Evolutionary conservation across 2,329 filamentous ascomycete species (phyloP), one percentile per base, ranked within the genome.

Genomic region (Pestalotiopsis sp.): DNA sequence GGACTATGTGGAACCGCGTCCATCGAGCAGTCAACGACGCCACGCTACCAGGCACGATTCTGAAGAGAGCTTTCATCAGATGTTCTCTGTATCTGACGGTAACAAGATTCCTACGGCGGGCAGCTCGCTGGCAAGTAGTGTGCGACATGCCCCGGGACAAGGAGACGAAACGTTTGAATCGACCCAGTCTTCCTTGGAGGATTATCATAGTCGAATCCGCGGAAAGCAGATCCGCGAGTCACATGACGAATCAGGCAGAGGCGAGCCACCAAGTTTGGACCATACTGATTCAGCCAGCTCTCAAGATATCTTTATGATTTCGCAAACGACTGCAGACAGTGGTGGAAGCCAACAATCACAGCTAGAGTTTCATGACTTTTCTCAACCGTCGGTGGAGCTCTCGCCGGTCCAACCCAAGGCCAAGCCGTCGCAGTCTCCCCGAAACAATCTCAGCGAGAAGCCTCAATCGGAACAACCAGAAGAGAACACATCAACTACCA

Each of bases 71-170:
- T 87, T 88, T 67, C 80, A 77, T 9, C 86, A 88, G 65, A 84
- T 90, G 76, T 90, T 90, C 72, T 89, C 87, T 17, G 83, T 87
- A 3, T 90, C 89, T 0, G 84, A 85, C 69, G 81, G 81, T 0
- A 82, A 84, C 20, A 81, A 81, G 14, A 79, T 81, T 63, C 71
- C 80, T n/a, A 79, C 80, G 0, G 78, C 78, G 3, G 74, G 81
- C 4, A 76, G 73, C 38, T 83, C 82, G 0, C 81, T 81, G 9
- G 76, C 31, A 20, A 63, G 39, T 25, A 67, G 66, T 17, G 12
- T 62, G 14, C 57, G 57, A 45, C 39, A 31, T 27, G 41, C 23
- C 20, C 23, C 11, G 7, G 45, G 23, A 39, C 36, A 49, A 13
- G 4, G 12, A 9, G 59, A 56, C 14, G 57, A 6, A 13, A 49